Evolutionary conservation across 352 stramenopile genomes (phyloP).

Genomic region (Blastocystis sp.): DNA sequence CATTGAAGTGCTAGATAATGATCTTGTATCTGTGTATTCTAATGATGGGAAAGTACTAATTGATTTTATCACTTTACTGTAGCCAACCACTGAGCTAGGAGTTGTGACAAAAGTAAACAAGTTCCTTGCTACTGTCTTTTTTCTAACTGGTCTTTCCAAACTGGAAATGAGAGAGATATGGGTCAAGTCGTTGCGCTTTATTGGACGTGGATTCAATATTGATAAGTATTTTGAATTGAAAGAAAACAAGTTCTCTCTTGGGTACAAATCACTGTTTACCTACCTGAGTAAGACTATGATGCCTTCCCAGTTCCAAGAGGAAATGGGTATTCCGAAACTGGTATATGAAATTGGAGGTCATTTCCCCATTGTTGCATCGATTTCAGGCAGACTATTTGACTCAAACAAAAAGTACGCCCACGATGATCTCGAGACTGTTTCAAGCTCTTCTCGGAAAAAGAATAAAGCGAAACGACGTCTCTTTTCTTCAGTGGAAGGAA

Average conservation of each 20-base stretch:
- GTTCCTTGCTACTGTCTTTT: background rate
- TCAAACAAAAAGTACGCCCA: background rate
- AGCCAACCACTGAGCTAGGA: background rate
- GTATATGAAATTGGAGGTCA: slow-evolving; percentile 36
- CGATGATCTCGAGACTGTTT: background rate
- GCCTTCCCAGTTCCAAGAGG: slow-evolving; percentile 16
- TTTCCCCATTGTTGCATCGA: slow-evolving; percentile 8
- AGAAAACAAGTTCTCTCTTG: background rate
- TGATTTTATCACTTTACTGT: background rate
- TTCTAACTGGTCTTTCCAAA: background rate
- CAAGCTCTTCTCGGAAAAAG: background rate
- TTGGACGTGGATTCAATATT: slow-evolving; percentile 37
- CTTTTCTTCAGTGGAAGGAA: background rate
- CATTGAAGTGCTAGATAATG: background rate
- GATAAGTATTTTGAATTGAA: slow-evolving; percentile 33
- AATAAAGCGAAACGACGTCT: background rate
- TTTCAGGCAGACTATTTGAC: background rate
- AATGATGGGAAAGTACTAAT: background rate
- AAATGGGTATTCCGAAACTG: slow-evolving; percentile 44
- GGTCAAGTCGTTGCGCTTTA: slow-evolving; percentile 8
- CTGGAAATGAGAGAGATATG: background rate
- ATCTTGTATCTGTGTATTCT: slow-evolving; percentile 2
- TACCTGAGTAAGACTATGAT: slow-evolving; percentile 34
- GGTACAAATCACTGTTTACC: slow-evolving; percentile 1
- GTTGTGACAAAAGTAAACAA: slow-evolving; percentile 18